Conservation (phyloP, 2,329 filamentous ascomycete species). For the Mycocentrospora acerina region DNA sequence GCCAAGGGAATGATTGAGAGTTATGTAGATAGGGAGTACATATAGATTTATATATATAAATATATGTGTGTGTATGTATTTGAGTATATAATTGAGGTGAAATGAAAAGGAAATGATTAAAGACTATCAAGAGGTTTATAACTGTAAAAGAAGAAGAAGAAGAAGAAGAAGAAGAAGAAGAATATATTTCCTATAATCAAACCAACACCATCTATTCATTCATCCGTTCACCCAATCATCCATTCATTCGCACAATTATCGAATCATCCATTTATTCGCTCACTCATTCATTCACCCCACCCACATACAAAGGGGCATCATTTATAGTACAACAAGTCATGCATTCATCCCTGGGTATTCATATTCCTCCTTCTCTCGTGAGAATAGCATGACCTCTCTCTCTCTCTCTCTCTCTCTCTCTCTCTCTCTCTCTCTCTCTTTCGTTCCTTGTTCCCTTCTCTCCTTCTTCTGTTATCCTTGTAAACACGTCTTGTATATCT, state of each 20-base stretch:
- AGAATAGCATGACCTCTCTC: constrained; percentile 7
- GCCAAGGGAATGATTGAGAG: constrained; percentile 66
- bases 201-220: too few species aligned
- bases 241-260: neutral
- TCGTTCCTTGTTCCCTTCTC: neutral
- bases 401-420: too few species aligned
- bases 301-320: constrained; percentile 3
- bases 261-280: constrained; percentile 1
- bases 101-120: too few species aligned
- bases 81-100: too few species aligned
- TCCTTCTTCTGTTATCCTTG: too few species aligned
- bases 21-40: constrained; percentile 40
- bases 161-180: too few species aligned
- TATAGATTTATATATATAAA: constrained; percentile 22
- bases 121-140: too few species aligned
- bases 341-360: constrained; percentile 22
- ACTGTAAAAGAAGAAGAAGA: too few species aligned
- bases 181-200: too few species aligned
- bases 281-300: constrained; percentile 10
- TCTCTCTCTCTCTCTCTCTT: neutral
- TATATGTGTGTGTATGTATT: too few species aligned
- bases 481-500: too few species aligned
- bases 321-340: neutral
- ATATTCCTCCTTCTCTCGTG: constrained; percentile 13
- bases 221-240: too few species aligned